Conservation (phyloP, 257 asterid species). For the Handroanthus guayacan region DNA sequence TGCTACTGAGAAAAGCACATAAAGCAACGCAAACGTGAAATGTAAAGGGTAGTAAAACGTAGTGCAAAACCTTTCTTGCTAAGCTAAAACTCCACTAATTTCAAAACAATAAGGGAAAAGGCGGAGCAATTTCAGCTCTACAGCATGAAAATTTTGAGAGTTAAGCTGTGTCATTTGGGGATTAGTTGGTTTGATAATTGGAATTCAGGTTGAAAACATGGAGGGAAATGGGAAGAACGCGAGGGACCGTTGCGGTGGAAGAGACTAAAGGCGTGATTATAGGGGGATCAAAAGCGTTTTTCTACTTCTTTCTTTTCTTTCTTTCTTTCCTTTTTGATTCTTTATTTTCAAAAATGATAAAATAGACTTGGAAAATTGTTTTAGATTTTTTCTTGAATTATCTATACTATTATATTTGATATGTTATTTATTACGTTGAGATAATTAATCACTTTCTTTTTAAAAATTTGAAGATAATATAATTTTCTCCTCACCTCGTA, state of each 20-base stretch:
- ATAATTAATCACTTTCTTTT: no score
- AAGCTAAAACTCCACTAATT: slow-evolving; percentile 4
- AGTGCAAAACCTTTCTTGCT: slow-evolving; percentile 5
- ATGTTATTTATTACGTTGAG: no score
- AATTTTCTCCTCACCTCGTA: no score
- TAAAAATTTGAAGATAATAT: no score
- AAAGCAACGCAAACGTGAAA: slow-evolving; percentile 17
- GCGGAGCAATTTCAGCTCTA: not conserved
- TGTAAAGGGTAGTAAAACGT: not conserved
- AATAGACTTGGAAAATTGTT: no score
- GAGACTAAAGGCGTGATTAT: not conserved
- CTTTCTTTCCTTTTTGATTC: not conserved
- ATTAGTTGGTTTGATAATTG: slow-evolving; percentile 23
- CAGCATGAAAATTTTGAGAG: not conserved
- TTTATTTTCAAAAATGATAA: no score
- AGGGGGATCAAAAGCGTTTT: not conserved
- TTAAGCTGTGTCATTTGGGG: slow-evolving; percentile 2
- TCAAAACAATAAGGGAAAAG: not conserved
- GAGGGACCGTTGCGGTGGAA: not conserved
- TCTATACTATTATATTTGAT: no score
- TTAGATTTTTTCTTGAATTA: no score
- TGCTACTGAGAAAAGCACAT: not conserved
- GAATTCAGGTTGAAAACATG: slow-evolving; percentile 27
- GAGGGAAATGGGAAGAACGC: slow-evolving; percentile 35
- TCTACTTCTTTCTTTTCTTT: not conserved